Base-by-base conservation (phyloP, 176 grass and related monocot genomes). In the Carex parvula region DNA sequence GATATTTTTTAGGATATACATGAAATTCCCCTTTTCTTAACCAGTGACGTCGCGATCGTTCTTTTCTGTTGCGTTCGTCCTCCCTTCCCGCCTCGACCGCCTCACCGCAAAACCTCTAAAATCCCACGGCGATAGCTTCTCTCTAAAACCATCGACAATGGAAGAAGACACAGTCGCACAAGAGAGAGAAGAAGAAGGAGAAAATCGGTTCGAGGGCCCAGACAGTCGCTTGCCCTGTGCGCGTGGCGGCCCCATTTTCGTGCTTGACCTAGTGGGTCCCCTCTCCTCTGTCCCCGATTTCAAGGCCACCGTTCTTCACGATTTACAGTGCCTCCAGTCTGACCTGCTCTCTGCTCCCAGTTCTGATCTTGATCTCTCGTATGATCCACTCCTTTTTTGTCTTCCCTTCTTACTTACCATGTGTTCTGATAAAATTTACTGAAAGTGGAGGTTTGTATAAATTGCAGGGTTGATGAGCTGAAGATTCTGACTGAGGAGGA, bases 401-500 rank as follows among this genome's bases (percentile, higher is more conserved):
- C 2, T 54, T 55, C 8, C 14, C 16, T 77, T 9, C 10, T 30
- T 8, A 7, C 8, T 56, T 77, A 33, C 2, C 6, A 18, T 4
- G 3, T 39, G 7, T 56, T 20, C 50, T 56, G 11, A 50, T 10
- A 48, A 56, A 77, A 17, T 77, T 30, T 3, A 33, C 21, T 55
- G 46, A 76, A 53, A 76, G 11, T 21, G 57, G 7, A 8, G 8
- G 20, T 30, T 65, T 81, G 84, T n/a, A 18, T 18, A 30, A 73
- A 70, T 70, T 11, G 41, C 82, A 95, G 91, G 46, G 83, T 98
- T 3, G 93, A 93, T 92, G 96, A 92, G 8, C 80, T 98, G 14
- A 93, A 83, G 89, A 89, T 98, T 9, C 81, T 93, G 70, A 89
- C 96, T 0, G 89, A 93, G 84, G 91, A 95, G 85, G 89, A 98